Conservation (phyloP, 768 basidiomycete species). For the Cystofilobasidium macerans region DNA sequence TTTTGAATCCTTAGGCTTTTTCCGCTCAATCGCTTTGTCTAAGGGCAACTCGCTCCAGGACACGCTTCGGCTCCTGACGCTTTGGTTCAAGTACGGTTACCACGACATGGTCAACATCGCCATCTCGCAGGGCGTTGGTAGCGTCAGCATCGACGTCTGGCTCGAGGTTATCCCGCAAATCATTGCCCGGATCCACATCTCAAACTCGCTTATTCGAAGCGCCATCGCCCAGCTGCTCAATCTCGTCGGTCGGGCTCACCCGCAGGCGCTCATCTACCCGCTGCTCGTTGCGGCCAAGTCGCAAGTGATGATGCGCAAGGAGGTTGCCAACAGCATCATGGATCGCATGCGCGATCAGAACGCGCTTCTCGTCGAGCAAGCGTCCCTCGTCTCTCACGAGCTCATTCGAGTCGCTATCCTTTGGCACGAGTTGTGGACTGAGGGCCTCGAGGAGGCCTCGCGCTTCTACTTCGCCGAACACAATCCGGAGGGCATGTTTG, state of each 20-base stretch:
- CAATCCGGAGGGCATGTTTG: conserved; percentile 95
- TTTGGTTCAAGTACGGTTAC: conserved; percentile 97
- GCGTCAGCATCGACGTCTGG: conserved; percentile 94
- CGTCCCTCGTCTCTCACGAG: conserved; percentile 78
- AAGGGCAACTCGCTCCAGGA: conserved; percentile 89
- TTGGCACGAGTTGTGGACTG: conserved; percentile 99
- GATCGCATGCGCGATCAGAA: conserved; percentile 88
- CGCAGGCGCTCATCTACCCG: conserved; percentile 86
- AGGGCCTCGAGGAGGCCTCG: conserved; percentile 94
- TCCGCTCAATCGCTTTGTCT: conserved; percentile 81
- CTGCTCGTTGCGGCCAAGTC: conserved; percentile 95
- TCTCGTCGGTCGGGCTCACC: conserved; percentile 91
- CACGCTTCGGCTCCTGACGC: conserved; percentile 75
- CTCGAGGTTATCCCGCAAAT: conserved; percentile 97
- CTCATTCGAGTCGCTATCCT: conserved; percentile 93
- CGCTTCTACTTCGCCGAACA: conserved; percentile 92
- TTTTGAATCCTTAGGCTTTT: conserved; percentile 47
- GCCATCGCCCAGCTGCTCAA: conserved; percentile 79
- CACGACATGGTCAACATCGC: conserved; percentile 81
- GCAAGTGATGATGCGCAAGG: conserved; percentile 66
- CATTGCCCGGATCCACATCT: conserved; percentile 95
- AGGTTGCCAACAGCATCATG: conserved; percentile 78
- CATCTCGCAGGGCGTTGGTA: conserved; percentile 73
- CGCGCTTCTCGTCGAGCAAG: conserved; percentile 76
- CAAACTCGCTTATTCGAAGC: conserved; percentile 68